Evolutionary conservation across 306 rosid species (phyloP).

Genomic region (Medicago arabica): DNA sequence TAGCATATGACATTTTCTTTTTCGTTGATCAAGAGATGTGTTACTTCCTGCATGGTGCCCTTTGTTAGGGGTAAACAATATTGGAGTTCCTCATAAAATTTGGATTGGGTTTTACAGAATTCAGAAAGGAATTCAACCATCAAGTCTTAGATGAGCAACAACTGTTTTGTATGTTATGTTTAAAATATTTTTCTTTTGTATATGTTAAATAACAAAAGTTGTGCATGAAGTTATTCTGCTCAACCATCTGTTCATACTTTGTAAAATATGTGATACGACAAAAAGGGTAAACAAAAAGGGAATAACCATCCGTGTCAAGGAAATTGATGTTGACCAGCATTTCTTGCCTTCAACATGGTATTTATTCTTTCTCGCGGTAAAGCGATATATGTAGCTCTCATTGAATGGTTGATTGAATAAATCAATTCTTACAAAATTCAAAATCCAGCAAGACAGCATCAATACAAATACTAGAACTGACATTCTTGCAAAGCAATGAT

Average conservation of each 20-base stretch:
- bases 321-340: conserved; percentile 16
- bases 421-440: neutral
- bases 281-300: neutral
- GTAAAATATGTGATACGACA: conserved; percentile 27
- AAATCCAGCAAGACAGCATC: conserved; percentile 2
- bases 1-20: conserved; percentile 34
- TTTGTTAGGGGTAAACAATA: conserved; percentile 37
- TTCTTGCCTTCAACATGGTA: neutral
- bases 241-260: conserved; percentile 33
- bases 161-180: conserved; percentile 41
- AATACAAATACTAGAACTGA: neutral
- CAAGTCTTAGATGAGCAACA: conserved; percentile 28
- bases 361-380: neutral
- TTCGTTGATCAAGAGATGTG: conserved; percentile 30
- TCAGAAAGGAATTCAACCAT: conserved; percentile 23
- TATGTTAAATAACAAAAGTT: conserved; percentile 38
- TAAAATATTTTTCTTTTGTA: conserved; percentile 39
- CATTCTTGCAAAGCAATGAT: conserved; percentile 15
- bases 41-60: conserved; percentile 23
- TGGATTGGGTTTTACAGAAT: conserved; percentile 33
- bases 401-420: neutral
- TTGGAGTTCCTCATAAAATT: conserved; percentile 16
- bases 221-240: conserved; percentile 26
- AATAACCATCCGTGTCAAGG: neutral
- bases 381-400: neutral